Conservation (phyloP, 768 basidiomycete species). For the Postia placenta region DNA sequence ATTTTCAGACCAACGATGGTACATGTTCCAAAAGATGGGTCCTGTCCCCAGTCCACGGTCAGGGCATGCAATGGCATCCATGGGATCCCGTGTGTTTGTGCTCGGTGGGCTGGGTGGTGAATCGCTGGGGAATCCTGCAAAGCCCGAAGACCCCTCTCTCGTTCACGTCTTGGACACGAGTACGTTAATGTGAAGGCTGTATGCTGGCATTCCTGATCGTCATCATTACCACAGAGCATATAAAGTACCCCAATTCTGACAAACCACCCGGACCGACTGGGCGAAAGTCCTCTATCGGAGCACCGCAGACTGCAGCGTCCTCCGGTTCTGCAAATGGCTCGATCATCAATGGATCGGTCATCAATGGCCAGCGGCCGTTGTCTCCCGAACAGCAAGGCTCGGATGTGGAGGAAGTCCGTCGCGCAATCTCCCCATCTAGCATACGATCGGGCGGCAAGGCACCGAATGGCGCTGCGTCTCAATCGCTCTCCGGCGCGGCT, state of each 20-base stretch:
- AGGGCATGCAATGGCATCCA: constrained; percentile 97
- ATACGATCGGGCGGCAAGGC: constrained; percentile 29
- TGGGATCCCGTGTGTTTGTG: constrained; percentile 84
- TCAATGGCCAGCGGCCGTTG: constrained; percentile 49
- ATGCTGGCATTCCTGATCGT: background rate
- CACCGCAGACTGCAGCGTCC: constrained; percentile 5
- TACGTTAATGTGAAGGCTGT: constrained; percentile 34
- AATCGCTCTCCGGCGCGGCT: constrained; percentile 32
- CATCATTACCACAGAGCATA: constrained; percentile 56
- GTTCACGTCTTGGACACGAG: constrained; percentile 96
- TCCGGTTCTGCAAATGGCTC: background rate
- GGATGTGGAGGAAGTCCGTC: constrained; percentile 54
- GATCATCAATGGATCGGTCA: constrained; percentile 10
- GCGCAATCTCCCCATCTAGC: constrained; percentile 60
- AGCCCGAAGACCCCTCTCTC: constrained; percentile 71
- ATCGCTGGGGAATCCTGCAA: constrained; percentile 59
- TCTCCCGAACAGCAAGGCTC: constrained; percentile 47
- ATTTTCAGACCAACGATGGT: constrained; percentile 87
- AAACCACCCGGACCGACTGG: constrained; percentile 31
- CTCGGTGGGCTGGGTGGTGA: constrained; percentile 96
- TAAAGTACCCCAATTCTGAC: constrained; percentile 82
- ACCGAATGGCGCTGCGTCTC: constrained; percentile 38
- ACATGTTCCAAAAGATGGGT: constrained; percentile 99
- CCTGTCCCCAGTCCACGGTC: constrained; percentile 88
- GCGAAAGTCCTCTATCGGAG: constrained; percentile 45